A percentile compares a stretch with the other conserved stretches of the same genome.
These are phyloP conservation scores for Rubroboletus satanas DNA, from an alignment of 768 basidiomycete species.

Conservation along the genomic window DNA sequence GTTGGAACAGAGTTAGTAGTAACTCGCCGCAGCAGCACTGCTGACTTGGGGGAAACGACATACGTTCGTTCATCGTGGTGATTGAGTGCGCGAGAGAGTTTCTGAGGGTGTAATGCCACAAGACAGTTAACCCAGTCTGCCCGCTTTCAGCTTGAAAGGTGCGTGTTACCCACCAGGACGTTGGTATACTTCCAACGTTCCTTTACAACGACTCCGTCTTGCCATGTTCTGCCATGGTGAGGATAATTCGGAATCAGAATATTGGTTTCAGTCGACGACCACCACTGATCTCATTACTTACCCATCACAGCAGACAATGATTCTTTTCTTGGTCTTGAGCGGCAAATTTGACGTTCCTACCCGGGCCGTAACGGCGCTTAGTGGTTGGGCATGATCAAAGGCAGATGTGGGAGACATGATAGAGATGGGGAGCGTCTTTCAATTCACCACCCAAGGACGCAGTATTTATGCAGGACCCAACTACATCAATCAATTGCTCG, in stretches of 20 bases:
- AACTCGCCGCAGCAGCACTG: neutral
- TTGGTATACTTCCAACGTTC: constrained; percentile 53
- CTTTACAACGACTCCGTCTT: constrained; percentile 51
- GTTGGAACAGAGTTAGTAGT: neutral
- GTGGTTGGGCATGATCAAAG: neutral
- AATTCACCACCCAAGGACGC: neutral
- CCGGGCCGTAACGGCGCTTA: neutral
- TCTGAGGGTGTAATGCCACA: constrained; percentile 30
- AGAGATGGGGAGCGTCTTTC: neutral
- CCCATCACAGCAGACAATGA: constrained; percentile 78
- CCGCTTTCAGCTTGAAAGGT: neutral
- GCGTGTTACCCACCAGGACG: constrained; percentile 40
- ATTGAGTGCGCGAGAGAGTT: constrained; percentile 50
- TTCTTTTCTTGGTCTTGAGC: constrained; percentile 45
- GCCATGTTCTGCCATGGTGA: constrained; percentile 54
- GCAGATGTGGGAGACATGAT: constrained; percentile 13
- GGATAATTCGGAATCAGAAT: constrained; percentile 1
- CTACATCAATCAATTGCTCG: neutral
- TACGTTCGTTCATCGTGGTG: constrained; percentile 44
- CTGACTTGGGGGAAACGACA: neutral
- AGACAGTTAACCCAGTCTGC: neutral
- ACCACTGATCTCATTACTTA: constrained; percentile 27
- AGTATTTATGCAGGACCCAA: constrained; percentile 28
- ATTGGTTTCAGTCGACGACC: neutral
- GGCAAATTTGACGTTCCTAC: neutral